Conservation (phyloP, 192 early-diverging fungal species). For the Umbelopsis sp. region DNA sequence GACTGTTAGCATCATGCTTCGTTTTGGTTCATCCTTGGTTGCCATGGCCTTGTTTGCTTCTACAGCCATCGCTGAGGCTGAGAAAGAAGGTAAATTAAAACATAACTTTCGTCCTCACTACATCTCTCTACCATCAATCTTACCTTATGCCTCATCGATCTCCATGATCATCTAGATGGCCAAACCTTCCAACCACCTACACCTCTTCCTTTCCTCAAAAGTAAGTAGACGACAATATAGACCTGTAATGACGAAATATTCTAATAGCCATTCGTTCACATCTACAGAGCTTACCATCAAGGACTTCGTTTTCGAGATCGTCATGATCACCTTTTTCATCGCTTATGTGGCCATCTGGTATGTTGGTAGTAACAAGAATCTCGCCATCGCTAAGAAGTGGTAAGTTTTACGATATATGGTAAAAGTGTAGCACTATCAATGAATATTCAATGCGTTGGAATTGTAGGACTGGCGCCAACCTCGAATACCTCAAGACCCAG, state of each 20-base stretch:
- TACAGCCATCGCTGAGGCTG: neutral
- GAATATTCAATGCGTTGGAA: constrained; percentile 22
- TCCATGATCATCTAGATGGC: neutral
- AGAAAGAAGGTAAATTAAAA: neutral
- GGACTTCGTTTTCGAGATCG: constrained; percentile 6
- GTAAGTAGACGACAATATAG: neutral
- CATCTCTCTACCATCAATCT: neutral
- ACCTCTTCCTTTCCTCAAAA: neutral
- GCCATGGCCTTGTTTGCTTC: neutral
- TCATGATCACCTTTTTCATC: constrained; percentile 17
- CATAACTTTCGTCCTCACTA: neutral
- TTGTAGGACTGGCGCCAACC: constrained; percentile 30
- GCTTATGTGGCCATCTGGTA: constrained; percentile 31
- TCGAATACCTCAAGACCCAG: constrained; percentile 52
- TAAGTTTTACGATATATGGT: constrained; percentile 7
- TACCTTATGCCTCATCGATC: neutral
- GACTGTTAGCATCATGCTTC: neutral
- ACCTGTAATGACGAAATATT: neutral
- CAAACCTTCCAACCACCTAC: neutral
- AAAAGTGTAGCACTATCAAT: constrained; percentile 1
- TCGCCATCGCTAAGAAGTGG: constrained; percentile 43
- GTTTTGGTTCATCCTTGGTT: neutral
- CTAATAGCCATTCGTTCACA: neutral
- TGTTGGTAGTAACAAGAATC: constrained; percentile 33
- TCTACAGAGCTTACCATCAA: neutral